A percentile compares a stretch with the other conserved stretches of the same genome.
Conservation (phyloP, 208 protist genomes). For the Leishmania lainsoni region DNA sequence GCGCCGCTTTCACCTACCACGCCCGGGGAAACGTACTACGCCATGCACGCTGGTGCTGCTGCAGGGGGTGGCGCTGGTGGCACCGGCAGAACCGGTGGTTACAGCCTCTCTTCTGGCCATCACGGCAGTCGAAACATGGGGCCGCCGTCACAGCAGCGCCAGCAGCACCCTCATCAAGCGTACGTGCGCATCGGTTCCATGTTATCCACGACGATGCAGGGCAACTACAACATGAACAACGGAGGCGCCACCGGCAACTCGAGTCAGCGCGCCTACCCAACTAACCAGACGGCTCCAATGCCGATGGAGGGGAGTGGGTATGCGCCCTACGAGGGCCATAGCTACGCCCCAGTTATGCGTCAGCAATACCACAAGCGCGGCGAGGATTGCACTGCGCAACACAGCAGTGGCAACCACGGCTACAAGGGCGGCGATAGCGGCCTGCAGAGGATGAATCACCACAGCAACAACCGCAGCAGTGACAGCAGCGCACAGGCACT, state of each 20-base stretch:
- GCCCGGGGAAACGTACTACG: constrained; percentile 22
- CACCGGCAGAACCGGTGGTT: constrained; percentile 1
- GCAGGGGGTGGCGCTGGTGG: constrained; percentile 3
- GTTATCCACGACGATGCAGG: neutral
- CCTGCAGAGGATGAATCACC: constrained; percentile 5
- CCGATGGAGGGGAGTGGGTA: neutral
- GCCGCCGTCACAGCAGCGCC: constrained; percentile 8
- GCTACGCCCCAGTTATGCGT: neutral
- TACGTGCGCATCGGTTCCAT: constrained; percentile 16
- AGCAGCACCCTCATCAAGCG: neutral
- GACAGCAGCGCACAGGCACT: neutral
- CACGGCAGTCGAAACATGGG: constrained; percentile 4
- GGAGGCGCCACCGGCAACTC: neutral
- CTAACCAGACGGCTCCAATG: constrained; percentile 1
- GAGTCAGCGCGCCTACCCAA: neutral
- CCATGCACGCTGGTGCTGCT: constrained; percentile 3
- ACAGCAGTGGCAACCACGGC: neutral
- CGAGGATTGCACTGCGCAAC: neutral
- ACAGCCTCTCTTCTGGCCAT: neutral
- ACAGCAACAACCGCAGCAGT: constrained; percentile 21
- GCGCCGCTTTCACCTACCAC: neutral
- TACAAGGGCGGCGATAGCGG: neutral
- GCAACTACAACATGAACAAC: neutral
- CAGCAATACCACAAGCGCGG: neutral
- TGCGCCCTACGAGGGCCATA: neutral